Evolutionary conservation across 2,329 filamentous ascomycete species (phyloP), one percentile per base, ranked within the genome.

Genomic region (Pseudogymnoascus pannorum): DNA sequence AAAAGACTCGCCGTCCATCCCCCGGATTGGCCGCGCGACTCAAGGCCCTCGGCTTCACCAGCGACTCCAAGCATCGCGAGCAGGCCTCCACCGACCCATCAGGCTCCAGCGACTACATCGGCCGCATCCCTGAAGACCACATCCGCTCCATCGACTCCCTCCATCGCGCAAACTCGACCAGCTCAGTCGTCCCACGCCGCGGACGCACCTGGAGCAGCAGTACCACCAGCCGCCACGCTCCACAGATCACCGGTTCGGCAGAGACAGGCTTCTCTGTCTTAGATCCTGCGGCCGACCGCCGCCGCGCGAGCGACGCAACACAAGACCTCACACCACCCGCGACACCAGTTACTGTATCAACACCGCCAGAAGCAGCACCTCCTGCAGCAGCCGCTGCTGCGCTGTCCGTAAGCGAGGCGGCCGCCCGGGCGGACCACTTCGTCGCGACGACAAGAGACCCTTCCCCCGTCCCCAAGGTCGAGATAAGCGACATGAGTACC

Each of bases 201-300:
- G 87, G 87, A 71, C 84, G 85, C 70, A 82, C 87, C 68, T 91
- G 88, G 88, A 89, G 84, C 72, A 80, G 82, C 71, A 81, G 29
- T 18, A 51, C 24, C n/a, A 66, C 67, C 44, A 51, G 42, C 12
- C 20, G 9, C 4, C 3, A 51, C 26, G 69, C 67, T 22, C 69
- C 70, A 51, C 70, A 73, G 64, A 59, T 65, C 26, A 69, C 66
- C 24, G 69, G 68, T 24, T 68, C 65, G 2, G 71, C 66, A 59
- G 57, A 38, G 11, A 60, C 24, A 16, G 40, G 57, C 24, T 51
- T 48, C 33, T 1, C 33, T 20, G 57, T 57, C 33, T 16, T 22
- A 7, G 58, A 62, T 9, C 24, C 67, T 58, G 63, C 62, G 36
- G 42, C 63, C 58, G 61, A 26, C n/a, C n/a, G n/a, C 48, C 20